Evolutionary conservation across 192 early-diverging fungal genomes (phyloP), one percentile per base, ranked within the genome.

Genomic region (Phycomyces blakesleeanus): DNA sequence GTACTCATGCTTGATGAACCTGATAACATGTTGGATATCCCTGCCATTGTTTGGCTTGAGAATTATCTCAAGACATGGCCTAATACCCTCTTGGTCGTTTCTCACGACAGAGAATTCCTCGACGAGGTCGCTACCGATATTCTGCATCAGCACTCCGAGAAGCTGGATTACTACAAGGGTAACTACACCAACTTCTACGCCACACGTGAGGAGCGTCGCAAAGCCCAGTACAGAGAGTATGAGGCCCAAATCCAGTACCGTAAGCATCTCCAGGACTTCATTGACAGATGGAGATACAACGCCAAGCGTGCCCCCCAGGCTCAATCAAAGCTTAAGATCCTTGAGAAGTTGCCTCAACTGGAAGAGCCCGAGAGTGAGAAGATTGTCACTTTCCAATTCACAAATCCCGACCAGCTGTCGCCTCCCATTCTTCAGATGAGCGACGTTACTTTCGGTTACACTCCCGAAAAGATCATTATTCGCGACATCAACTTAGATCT

Each of bases 281-380:
- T 99, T 72, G 97, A 98, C 69, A 86, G 94, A 38, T 99, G 97
- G 97, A 81, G 97, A 68, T 99, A 99, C 74, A 99, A 99, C 73
- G 94, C 97, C 34, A 99, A 97, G 63, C 84, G 93, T 42, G 93
- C 91, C 37, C 90, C 97, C 10, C 96, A 98, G 76, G 97, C 97
- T 7, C 97, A 99, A 78, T 88, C 83, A 68, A 97, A 95, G 81
- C 91, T 99, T 73, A 99, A 99, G 78, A 92, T 98, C 66, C 79
- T 99, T 66, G 95, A 99, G 74, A 99, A 99, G 70, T 78, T 99
- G 34, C 95, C 95, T 11, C 89, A 85, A 63, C 81, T 99, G 26
- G 89, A 94, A 57, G 81, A 89, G 55, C 95, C 96, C 57, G 89
- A 88, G 73, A 86, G 83, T 37, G 91, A 87, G 61, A 90, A 77